Evolutionary conservation across 495 filamentous ascomycete genomes (phyloP).

Genomic region (Podospora comata): DNA sequence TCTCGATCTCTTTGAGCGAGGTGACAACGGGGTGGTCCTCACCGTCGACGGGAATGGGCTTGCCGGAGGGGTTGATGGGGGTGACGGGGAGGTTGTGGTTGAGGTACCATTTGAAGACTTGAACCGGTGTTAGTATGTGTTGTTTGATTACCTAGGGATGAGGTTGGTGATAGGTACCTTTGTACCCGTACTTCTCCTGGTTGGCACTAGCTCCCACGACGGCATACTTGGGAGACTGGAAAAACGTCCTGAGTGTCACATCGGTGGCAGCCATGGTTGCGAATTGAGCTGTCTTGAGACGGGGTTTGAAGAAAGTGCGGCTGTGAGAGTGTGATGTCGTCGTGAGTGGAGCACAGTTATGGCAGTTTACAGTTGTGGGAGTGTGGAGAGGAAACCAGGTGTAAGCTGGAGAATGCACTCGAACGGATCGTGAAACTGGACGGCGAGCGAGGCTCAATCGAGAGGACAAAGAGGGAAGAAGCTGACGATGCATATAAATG

Average conservation of each 20-base stretch:
- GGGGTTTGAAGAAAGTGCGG: neutral
- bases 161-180: constrained; percentile 50
- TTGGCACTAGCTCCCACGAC: constrained; percentile 89
- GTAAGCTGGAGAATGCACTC: neutral
- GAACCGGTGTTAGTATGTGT: constrained; percentile 21
- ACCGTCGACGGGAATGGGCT: constrained; percentile 52
- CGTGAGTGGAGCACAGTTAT: neutral
- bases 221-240: constrained; percentile 76
- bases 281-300: constrained; percentile 14
- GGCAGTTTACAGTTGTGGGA: neutral
- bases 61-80: constrained; percentile 73
- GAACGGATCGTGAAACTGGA: neutral
- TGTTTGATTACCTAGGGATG: neutral
- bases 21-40: constrained; percentile 60
- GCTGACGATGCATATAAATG: neutral
- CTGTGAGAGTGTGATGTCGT: neutral
- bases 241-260: constrained; percentile 70
- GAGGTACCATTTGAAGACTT: constrained; percentile 89
- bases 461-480: neutral
- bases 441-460: neutral
- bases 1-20: constrained; percentile 59
- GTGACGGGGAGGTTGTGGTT: constrained; percentile 69
- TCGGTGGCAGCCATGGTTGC: constrained; percentile 48
- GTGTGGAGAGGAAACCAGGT: neutral
- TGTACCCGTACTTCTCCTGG: constrained; percentile 84